Conservation (phyloP, 108 stramenopile species). For the Licmophora abbreviata region DNA sequence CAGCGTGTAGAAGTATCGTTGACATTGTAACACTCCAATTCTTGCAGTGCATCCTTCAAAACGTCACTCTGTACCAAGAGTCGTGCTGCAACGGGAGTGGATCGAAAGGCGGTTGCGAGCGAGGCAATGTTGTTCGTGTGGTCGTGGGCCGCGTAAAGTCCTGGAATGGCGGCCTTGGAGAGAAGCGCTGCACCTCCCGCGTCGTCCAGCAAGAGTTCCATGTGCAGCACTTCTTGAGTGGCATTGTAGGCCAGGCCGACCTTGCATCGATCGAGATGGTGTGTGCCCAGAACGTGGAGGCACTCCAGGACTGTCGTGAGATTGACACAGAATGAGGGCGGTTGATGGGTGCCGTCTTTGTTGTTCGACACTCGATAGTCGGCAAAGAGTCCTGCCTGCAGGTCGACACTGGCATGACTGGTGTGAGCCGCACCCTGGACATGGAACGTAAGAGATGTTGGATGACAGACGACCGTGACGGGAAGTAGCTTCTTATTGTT, state of each 20-base stretch:
- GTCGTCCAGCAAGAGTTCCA: constrained; percentile 34
- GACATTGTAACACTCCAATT: constrained; percentile 39
- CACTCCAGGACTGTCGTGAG: constrained; percentile 55
- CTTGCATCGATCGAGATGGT: constrained; percentile 31
- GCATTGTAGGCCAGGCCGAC: constrained; percentile 52
- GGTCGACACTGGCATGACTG: constrained; percentile 48
- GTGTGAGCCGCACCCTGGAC: constrained; percentile 44
- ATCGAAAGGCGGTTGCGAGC: constrained; percentile 53
- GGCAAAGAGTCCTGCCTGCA: constrained; percentile 49
- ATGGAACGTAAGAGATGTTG: constrained; percentile 49
- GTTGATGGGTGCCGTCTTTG: constrained; percentile 4
- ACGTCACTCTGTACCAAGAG: constrained; percentile 42
- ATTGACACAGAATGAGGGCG: constrained; percentile 56
- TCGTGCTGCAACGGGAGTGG: constrained; percentile 33
- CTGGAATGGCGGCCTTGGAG: constrained; percentile 18
- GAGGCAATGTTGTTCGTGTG: constrained; percentile 1
- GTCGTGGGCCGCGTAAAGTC: constrained; percentile 10
- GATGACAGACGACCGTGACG: constrained; percentile 49
- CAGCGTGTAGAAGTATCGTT: constrained; percentile 38
- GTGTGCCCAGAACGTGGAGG: constrained; percentile 41
- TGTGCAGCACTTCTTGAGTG: constrained; percentile 35
- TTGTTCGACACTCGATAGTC: constrained; percentile 36
- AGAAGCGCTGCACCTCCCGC: constrained; percentile 10
- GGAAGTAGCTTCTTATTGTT: constrained; percentile 28
- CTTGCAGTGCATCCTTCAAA: constrained; percentile 31